Percentiles rank a stretch among this genome's conserved stretches.
Conservation (phyloP, 2,329 filamentous ascomycete species). For the Septoria linicola region DNA sequence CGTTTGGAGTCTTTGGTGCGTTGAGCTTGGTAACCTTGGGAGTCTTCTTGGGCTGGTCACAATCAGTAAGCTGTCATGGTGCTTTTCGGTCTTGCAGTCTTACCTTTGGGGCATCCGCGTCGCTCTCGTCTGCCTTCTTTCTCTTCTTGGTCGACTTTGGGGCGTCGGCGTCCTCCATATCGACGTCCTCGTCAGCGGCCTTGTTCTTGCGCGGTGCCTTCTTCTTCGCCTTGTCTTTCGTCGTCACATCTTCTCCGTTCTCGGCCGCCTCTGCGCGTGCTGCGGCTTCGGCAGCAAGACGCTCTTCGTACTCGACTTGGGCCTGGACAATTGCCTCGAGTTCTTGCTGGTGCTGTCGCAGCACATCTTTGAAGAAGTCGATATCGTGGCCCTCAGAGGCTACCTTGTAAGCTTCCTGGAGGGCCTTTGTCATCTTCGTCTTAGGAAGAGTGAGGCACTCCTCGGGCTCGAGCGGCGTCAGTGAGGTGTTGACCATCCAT, state of each 20-base stretch:
- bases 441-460: slow-evolving; percentile 66
- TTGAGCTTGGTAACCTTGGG: slow-evolving; percentile 51
- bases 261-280: slow-evolving; percentile 44
- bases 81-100: slow-evolving; percentile 16
- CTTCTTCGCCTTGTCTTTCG: slow-evolving; percentile 53
- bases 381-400: slow-evolving; percentile 76
- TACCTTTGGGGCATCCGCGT: slow-evolving; percentile 68
- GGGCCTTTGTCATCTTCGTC: slow-evolving; percentile 75
- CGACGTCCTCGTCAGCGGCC: slow-evolving; percentile 42
- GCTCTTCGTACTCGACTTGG: slow-evolving; percentile 43
- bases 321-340: slow-evolving; percentile 39
- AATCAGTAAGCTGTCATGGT: slow-evolving; percentile 30
- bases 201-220: slow-evolving; percentile 37
- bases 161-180: slow-evolving; percentile 64
- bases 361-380: slow-evolving; percentile 77
- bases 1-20: slow-evolving; percentile 43
- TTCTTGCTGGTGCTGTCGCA: slow-evolving; percentile 59
- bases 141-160: slow-evolving; percentile 70
- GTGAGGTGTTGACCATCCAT: slow-evolving; percentile 83
- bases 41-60: slow-evolving; percentile 49
- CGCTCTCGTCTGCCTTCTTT: slow-evolving; percentile 66
- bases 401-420: slow-evolving; percentile 76
- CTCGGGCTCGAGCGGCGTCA: slow-evolving; percentile 73
- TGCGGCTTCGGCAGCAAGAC: slow-evolving; percentile 40
- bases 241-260: slow-evolving; percentile 48